These are phyloP conservation scores for Blumeria hordei DNA, from an alignment of 2,329 filamentous ascomycete species.

Conservation along the genomic window DNA sequence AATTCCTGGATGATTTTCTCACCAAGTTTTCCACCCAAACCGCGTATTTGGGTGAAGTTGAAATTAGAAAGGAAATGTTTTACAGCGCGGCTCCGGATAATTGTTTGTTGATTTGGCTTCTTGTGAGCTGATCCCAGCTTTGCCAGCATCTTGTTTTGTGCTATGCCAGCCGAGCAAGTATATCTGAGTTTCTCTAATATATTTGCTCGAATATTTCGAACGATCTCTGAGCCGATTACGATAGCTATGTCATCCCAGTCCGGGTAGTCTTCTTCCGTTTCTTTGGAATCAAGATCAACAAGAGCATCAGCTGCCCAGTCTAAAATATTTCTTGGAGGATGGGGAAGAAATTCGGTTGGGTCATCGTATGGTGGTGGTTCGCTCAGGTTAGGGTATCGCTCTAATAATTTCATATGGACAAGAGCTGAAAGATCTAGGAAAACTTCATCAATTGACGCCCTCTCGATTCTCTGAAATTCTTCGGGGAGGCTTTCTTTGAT, in stretches of 20 bases:
- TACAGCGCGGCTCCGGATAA: constrained; percentile 70
- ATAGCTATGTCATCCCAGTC: constrained; percentile 94
- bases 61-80: constrained; percentile 54
- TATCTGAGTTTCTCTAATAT: constrained; percentile 53
- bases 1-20: constrained; percentile 66
- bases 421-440: constrained; percentile 81
- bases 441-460: constrained; percentile 86
- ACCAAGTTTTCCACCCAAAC: constrained; percentile 84
- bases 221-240: constrained; percentile 69
- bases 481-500: constrained; percentile 52
- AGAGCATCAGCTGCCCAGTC: constrained; percentile 72
- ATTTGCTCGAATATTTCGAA: constrained; percentile 45
- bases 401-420: constrained; percentile 48
- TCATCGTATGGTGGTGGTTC: constrained; percentile 50
- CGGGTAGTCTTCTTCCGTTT: constrained; percentile 55
- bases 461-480: constrained; percentile 54
- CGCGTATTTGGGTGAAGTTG: constrained; percentile 88
- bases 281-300: constrained; percentile 47
- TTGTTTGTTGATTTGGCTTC: constrained; percentile 84
- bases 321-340: constrained; percentile 46
- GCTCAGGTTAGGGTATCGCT: constrained; percentile 50
- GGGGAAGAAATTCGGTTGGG: constrained; percentile 42
- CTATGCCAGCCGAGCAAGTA: constrained; percentile 76
- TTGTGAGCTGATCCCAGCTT: constrained; percentile 80
- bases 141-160: constrained; percentile 81